Evolutionary conservation across 1,284 basidiomycete genomes (phyloP).

Genomic region (Coniophora puteana): DNA sequence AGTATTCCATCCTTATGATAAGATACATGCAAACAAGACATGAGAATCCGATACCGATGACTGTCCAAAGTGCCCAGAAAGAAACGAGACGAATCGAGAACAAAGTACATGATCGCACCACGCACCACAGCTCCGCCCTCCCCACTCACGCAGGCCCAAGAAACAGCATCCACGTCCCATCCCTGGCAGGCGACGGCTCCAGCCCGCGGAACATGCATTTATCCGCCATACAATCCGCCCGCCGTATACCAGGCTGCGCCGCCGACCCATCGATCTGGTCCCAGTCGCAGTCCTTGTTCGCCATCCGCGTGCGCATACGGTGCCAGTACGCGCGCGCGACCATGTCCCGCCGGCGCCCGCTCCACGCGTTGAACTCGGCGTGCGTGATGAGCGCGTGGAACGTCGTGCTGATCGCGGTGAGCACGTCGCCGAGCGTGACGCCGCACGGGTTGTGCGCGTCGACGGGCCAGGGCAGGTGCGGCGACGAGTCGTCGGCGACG

Average conservation of each 20-base stretch:
- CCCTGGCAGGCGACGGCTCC: slow-evolving; percentile 42
- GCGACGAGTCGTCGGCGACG: slow-evolving; percentile 45
- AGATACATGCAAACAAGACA: no score
- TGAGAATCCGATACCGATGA: no score
- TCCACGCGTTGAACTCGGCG: slow-evolving; percentile 40
- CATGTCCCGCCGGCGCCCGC: slow-evolving; percentile 25
- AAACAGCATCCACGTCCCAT: slow-evolving; percentile 46
- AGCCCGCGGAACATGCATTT: slow-evolving; percentile 50
- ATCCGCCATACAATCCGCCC: slow-evolving; percentile 51
- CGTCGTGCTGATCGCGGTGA: slow-evolving; percentile 40
- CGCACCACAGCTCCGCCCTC: no score
- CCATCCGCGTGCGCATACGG: slow-evolving; percentile 20
- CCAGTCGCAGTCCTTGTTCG: no score
- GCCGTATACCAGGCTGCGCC: slow-evolving; percentile 34
- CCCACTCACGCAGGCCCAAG: no score
- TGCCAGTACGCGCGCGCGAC: slow-evolving; percentile 31
- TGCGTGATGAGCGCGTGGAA: slow-evolving; percentile 39
- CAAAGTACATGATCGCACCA: no score
- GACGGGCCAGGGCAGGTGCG: slow-evolving; percentile 50
- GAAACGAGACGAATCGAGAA: no score
- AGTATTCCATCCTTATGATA: no score
- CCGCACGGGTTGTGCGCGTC: slow-evolving; percentile 42
- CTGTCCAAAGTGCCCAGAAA: no score
- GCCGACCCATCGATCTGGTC: neutral
- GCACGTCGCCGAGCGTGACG: slow-evolving; percentile 48